Conservation (phyloP, 306 rosid species). For the Cicer judaicum region DNA sequence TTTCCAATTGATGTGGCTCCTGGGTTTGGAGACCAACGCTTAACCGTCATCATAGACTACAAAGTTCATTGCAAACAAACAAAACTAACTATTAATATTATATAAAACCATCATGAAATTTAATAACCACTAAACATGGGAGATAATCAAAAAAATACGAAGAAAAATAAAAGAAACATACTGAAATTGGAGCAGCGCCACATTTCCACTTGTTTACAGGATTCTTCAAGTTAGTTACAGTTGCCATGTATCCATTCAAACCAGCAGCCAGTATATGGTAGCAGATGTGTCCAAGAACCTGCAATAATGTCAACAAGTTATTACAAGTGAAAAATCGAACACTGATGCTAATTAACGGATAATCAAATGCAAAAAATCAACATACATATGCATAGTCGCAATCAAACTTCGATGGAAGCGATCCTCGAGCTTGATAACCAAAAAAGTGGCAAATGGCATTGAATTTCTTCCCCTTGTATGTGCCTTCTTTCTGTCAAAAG, state of each 20-base stretch:
- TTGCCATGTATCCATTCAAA: conserved; percentile 75
- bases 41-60: conserved; percentile 95
- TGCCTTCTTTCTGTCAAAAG: conserved; percentile 87
- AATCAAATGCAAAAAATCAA: conserved; percentile 35
- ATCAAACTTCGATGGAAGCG: conserved; percentile 94
- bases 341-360: neutral
- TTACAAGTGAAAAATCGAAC: conserved; percentile 15
- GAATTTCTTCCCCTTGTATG: conserved; percentile 96
- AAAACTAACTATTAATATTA: conserved; percentile 34
- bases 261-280: conserved; percentile 91
- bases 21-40: conserved; percentile 91
- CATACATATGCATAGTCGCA: conserved; percentile 97
- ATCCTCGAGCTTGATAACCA: conserved; percentile 99
- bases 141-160: conserved; percentile 10
- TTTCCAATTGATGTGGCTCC: conserved; percentile 80
- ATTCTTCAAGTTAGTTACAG: conserved; percentile 79
- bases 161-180: conserved; percentile 42
- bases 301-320: conserved; percentile 40
- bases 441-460: conserved; percentile 98
- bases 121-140: conserved; percentile 1
- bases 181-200: conserved; percentile 92
- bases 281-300: conserved; percentile 96
- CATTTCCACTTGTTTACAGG: conserved; percentile 94
- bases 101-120: conserved; percentile 3
- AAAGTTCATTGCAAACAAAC: conserved; percentile 37